Conservation (phyloP, 768 basidiomycete species). For the Agaricus bisporus region DNA sequence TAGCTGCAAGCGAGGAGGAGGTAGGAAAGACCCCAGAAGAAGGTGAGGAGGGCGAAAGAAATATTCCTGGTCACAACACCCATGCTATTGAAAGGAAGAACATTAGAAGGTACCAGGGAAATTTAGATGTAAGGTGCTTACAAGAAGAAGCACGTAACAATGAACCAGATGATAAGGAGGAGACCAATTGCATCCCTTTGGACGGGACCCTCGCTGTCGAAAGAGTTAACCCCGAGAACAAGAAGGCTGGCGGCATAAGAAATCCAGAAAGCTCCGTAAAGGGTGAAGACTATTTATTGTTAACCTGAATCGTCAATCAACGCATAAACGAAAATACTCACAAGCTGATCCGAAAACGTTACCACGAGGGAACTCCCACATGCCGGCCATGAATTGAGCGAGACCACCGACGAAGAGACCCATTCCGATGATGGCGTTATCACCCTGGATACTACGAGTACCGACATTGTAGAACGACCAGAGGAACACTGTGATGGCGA, state of each 20-base stretch:
- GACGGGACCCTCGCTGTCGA: conserved; percentile 28
- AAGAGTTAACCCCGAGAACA: conserved; percentile 36
- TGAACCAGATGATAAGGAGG: conserved; percentile 50
- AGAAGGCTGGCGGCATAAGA: conserved; percentile 50
- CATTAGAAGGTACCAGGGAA: background rate
- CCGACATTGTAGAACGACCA: conserved; percentile 48
- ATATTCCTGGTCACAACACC: conserved; percentile 46
- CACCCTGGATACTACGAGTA: conserved; percentile 29
- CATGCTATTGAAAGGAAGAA: conserved; percentile 24
- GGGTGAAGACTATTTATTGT: conserved; percentile 38
- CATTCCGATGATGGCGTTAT: conserved; percentile 56
- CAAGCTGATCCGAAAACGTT: conserved; percentile 50
- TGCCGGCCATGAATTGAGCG: conserved; percentile 58
- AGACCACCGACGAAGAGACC: conserved; percentile 60
- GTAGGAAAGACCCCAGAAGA: conserved; percentile 51
- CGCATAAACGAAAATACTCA: conserved; percentile 17
- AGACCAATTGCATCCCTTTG: conserved; percentile 45
- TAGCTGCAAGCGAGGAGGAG: conserved; percentile 35
- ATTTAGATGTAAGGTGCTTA: conserved; percentile 21
- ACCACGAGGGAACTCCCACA: conserved; percentile 50
- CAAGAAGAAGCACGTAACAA: conserved; percentile 46
- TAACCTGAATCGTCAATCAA: conserved; percentile 13
- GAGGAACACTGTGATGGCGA: conserved; percentile 54
- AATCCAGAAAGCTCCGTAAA: conserved; percentile 61
- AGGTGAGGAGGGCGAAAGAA: conserved; percentile 42